Conservation (phyloP, 2,329 filamentous ascomycete genomes). For the Botrytis fragariae region DNA sequence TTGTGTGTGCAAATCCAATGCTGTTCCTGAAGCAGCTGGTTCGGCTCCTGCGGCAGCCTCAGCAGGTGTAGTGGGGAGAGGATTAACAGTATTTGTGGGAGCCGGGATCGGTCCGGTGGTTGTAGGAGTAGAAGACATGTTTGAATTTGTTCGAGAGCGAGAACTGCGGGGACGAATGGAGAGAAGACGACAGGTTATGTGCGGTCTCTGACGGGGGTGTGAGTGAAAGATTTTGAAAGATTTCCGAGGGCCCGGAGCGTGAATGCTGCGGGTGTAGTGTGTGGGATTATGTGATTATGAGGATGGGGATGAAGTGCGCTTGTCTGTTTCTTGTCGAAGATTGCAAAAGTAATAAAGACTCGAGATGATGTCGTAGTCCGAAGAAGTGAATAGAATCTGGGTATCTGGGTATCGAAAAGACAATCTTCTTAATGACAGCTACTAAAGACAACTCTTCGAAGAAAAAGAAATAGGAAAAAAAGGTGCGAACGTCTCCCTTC, state of each 20-base stretch:
- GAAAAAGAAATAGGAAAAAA: background rate
- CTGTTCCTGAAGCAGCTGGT: background rate
- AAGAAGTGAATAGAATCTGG: background rate
- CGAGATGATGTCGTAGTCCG: background rate
- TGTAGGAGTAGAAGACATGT: constrained; percentile 7
- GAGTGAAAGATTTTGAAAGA: constrained; percentile 19
- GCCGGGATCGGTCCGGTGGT: background rate
- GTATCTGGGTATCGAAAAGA: constrained; percentile 15
- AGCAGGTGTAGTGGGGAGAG: constrained; percentile 12
- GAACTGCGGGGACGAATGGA: background rate
- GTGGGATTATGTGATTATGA: constrained; percentile 16
- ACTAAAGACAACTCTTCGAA: background rate
- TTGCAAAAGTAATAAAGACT: background rate
- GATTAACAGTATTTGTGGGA: constrained; percentile 17
- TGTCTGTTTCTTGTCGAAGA: background rate
- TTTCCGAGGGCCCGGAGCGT: background rate
- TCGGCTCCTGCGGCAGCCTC: background rate
- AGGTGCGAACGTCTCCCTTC: constrained; percentile 16
- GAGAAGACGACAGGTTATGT: constrained; percentile 14
- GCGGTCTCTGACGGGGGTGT: constrained; percentile 11
- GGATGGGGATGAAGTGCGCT: background rate
- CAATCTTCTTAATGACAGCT: constrained; percentile 5
- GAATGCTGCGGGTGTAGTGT: background rate
- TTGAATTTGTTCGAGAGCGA: constrained; percentile 1
- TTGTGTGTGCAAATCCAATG: constrained; percentile 6